These are phyloP conservation scores for Sungouiella thailandica DNA, from an alignment of 805 yeast species.

Conservation along the genomic window DNA sequence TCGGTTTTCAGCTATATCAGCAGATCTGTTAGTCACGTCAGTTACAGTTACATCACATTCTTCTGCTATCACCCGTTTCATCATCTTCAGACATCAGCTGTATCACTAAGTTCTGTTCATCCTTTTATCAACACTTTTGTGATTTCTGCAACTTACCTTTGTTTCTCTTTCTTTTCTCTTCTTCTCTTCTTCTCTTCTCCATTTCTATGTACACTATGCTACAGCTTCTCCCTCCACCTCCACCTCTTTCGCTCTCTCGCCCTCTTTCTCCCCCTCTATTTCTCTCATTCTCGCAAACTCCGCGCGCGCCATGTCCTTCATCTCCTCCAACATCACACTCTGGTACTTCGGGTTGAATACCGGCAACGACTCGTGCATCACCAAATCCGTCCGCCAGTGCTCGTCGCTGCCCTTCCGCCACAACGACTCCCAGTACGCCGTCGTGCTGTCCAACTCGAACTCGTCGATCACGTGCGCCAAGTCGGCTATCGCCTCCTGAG, in stretches of 20 bases:
- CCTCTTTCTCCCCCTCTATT: conserved; percentile 3
- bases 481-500: conserved; percentile 91
- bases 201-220: conserved; percentile 4
- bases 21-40: too few relatives aligned
- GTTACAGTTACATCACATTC: too few relatives aligned
- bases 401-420: conserved; percentile 83
- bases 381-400: conserved; percentile 61
- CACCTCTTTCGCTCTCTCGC: neutral
- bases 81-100: too few relatives aligned
- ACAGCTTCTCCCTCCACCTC: neutral
- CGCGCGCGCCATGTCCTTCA: conserved; percentile 38
- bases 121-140: too few relatives aligned
- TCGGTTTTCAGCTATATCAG: too few relatives aligned
- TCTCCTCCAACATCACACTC: conserved; percentile 57
- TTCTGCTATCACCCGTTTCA: too few relatives aligned
- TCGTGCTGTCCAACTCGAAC: conserved; percentile 43
- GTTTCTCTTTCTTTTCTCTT: too few relatives aligned
- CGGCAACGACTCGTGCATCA: conserved; percentile 58
- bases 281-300: conserved; percentile 27
- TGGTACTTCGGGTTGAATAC: conserved; percentile 62
- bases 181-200: too few relatives aligned
- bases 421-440: conserved; percentile 74
- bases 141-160: too few relatives aligned
- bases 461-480: conserved; percentile 65
- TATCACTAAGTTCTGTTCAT: too few relatives aligned